A percentile compares a stretch with the other conserved stretches of the same genome.
phyloP scores from a whole-genome alignment of 78 protist species.

The Dictyostelium purpureum region DNA sequence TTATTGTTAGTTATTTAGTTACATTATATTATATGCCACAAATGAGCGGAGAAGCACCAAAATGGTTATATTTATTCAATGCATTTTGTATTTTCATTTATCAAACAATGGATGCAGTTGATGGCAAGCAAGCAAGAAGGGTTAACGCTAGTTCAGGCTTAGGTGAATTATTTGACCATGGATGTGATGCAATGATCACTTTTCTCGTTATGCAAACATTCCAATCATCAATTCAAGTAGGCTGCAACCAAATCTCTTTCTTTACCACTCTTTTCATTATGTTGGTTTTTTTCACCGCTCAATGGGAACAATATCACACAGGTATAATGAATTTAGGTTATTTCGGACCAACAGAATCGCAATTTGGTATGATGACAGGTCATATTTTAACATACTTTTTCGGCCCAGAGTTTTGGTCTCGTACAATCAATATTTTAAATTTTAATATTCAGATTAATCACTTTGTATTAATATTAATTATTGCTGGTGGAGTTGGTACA shows the following conservation, averaged over 20 bases:
- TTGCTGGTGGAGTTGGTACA: constrained; percentile 24
- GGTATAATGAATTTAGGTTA: constrained; percentile 60
- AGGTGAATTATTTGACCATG: constrained; percentile 85
- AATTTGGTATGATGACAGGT: constrained; percentile 42
- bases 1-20: constrained; percentile 51
- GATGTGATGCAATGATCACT: constrained; percentile 79
- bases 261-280: constrained; percentile 23
- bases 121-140: constrained; percentile 83
- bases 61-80: constrained; percentile 56
- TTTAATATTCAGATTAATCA: background rate
- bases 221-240: constrained; percentile 31
- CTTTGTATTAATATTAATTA: background rate
- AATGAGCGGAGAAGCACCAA: constrained; percentile 43
- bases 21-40: constrained; percentile 48
- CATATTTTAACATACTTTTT: constrained; percentile 38
- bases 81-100: constrained; percentile 55
- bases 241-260: background rate
- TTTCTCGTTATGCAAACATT: constrained; percentile 43
- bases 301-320: constrained; percentile 82
- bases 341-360: constrained; percentile 60
- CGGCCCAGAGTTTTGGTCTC: constrained; percentile 61
- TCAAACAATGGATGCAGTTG: constrained; percentile 81
- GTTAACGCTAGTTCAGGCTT: constrained; percentile 65
- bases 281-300: constrained; percentile 72
- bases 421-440: background rate